Evolutionary conservation across 257 asterid genomes (phyloP).

Genomic region (Catharanthus roseus): DNA sequence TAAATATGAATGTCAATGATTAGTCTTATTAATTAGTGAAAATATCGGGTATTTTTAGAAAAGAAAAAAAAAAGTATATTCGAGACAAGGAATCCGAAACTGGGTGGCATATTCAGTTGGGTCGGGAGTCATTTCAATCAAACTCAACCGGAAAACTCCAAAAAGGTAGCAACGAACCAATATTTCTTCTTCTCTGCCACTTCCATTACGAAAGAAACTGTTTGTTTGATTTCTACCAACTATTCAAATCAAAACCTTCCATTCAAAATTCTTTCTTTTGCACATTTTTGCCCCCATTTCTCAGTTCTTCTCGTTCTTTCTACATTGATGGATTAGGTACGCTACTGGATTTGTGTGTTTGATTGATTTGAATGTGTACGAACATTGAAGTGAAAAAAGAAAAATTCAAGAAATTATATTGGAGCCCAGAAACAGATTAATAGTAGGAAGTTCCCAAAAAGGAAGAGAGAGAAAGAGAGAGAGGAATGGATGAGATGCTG

Average conservation of each 20-base stretch:
- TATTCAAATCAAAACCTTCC: constrained; percentile 8
- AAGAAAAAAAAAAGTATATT: not conserved
- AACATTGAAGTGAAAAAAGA: not conserved
- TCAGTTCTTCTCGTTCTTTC: not conserved
- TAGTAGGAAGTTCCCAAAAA: not conserved
- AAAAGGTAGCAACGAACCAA: not conserved
- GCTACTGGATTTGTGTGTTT: not conserved
- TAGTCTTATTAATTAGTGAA: no score
- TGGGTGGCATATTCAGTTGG: constrained; percentile 11
- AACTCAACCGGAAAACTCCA: not conserved
- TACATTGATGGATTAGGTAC: not conserved
- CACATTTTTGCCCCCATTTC: not conserved
- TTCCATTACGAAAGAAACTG: not conserved
- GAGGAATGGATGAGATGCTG: constrained; percentile 16
- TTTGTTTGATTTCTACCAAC: not conserved
- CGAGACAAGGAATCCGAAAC: not conserved
- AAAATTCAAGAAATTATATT: not conserved
- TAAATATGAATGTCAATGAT: no score
- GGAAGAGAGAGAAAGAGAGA: not conserved
- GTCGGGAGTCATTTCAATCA: not conserved
- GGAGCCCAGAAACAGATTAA: constrained; percentile 1
- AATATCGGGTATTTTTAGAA: no score
- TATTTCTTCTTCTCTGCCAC: not conserved
- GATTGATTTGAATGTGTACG: not conserved
- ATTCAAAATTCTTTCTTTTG: not conserved